Percentiles rank a stretch among this genome's conserved stretches.
phyloP scores from a whole-genome alignment of 2,329 filamentous ascomycete genomes.

The Pyrenochaeta sp. region DNA sequence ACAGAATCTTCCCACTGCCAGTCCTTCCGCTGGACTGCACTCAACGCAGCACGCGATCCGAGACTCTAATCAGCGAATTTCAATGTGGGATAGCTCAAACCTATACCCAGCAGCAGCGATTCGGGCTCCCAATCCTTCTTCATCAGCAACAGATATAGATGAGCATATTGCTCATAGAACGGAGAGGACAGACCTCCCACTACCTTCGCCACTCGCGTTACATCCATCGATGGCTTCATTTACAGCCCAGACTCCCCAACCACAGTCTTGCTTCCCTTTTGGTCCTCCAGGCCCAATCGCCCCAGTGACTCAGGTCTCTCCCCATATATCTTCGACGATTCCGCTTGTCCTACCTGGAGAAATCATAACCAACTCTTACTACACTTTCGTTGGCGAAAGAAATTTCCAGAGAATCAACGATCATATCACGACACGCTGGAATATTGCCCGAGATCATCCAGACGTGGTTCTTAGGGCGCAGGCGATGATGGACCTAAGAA shows the following conservation, averaged over 20 bases:
- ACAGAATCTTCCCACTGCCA: background rate
- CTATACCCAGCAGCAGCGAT: background rate
- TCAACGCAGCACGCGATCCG: background rate
- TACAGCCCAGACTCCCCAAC: background rate
- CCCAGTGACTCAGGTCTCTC: background rate
- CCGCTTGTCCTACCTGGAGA: slow-evolving; percentile 3
- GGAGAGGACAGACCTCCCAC: background rate
- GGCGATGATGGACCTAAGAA: background rate
- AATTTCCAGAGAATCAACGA: background rate
- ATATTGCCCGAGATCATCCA: background rate
- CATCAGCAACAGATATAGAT: slow-evolving; percentile 12
- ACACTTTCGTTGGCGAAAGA: background rate
- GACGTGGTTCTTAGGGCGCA: background rate
- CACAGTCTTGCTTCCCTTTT: background rate
- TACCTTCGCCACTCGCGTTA: background rate
- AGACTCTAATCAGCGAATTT: background rate
- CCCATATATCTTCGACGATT: background rate
- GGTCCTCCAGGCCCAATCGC: background rate
- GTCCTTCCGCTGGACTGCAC: background rate
- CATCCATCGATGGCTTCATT: background rate
- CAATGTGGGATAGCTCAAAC: background rate
- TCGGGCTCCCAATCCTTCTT: slow-evolving; percentile 3
- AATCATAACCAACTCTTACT: background rate
- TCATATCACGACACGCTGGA: background rate
- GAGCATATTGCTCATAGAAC: background rate